A percentile compares a stretch with the other conserved stretches of the same genome.
These are phyloP conservation scores for Amphibolis antarctica DNA, from an alignment of 106 monocot genomes.

Conservation along the genomic window DNA sequence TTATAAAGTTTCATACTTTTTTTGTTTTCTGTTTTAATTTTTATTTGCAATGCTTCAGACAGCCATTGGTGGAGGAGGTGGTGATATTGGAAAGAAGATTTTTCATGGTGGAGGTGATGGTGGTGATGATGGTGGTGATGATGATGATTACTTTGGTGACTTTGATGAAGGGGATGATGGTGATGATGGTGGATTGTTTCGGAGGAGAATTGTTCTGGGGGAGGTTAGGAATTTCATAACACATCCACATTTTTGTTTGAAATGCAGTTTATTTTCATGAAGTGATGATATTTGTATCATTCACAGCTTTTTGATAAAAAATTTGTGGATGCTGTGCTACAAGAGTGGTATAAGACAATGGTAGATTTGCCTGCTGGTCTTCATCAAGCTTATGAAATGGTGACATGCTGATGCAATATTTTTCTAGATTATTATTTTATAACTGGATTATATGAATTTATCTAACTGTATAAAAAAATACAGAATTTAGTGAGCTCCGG, in stretches of 20 bases:
- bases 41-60: constrained; percentile 25
- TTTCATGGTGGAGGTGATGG: constrained; percentile 97
- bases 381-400: constrained; percentile 95
- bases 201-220: constrained; percentile 63
- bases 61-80: constrained; percentile 88
- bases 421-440: too few relatives aligned
- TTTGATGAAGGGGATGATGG: constrained; percentile 98
- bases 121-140: constrained; percentile 97
- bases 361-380: constrained; percentile 79
- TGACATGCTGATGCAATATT: constrained; percentile 8
- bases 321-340: constrained; percentile 92
- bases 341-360: constrained; percentile 96
- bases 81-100: constrained; percentile 95
- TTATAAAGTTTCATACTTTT: too few relatives aligned
- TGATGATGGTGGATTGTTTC: constrained; percentile 80
- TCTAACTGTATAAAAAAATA: neutral
- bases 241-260: neutral
- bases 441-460: neutral
- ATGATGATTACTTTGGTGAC: constrained; percentile 97
- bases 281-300: neutral
- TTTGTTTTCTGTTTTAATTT: neutral
- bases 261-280: neutral
- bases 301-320: constrained; percentile 79
- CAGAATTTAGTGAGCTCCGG: constrained; percentile 91
- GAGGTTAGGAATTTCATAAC: constrained; percentile 42